phyloP scores from a whole-genome alignment of 2,329 filamentous ascomycete species.

The Fusarium luffae region DNA sequence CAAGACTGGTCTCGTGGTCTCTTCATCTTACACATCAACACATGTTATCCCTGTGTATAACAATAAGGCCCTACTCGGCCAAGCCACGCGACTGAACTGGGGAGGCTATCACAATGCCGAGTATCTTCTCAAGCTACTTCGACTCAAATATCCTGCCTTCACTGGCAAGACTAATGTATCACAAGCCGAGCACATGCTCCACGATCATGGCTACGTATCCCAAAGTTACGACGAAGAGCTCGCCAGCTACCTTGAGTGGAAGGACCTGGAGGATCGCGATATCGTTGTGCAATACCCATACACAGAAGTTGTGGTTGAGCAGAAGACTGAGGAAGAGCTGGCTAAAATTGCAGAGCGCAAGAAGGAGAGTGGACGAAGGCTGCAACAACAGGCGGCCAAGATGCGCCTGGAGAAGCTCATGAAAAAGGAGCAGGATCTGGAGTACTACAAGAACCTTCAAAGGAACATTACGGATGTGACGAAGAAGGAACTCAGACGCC shows the following conservation, averaged over 20 bases:
- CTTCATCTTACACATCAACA: slow-evolving; percentile 92
- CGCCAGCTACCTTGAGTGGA: slow-evolving; percentile 85
- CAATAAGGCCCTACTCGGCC: slow-evolving; percentile 82
- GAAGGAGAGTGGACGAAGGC: slow-evolving; percentile 88
- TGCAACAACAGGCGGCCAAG: slow-evolving; percentile 97
- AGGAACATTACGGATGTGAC: slow-evolving; percentile 76
- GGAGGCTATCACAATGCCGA: slow-evolving; percentile 90
- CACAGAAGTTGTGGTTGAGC: slow-evolving; percentile 87
- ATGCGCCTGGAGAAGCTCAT: slow-evolving; percentile 96
- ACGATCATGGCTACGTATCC: slow-evolving; percentile 90
- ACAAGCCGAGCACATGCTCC: slow-evolving; percentile 88
- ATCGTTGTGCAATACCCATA: slow-evolving; percentile 92
- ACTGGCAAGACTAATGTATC: slow-evolving; percentile 85
- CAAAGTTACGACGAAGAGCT: slow-evolving; percentile 85
- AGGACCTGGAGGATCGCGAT: slow-evolving; percentile 88
- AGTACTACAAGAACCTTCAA: slow-evolving; percentile 91
- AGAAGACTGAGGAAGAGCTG: slow-evolving; percentile 95
- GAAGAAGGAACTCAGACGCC: slow-evolving; percentile 89
- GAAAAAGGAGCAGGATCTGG: slow-evolving; percentile 93
- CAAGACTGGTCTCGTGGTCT: slow-evolving; percentile 86
- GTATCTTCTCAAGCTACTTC: slow-evolving; percentile 89
- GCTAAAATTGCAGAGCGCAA: slow-evolving; percentile 91
- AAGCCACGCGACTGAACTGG: slow-evolving; percentile 93
- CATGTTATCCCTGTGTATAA: slow-evolving; percentile 95
- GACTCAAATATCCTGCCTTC: slow-evolving; percentile 91